phyloP scores from a whole-genome alignment of 1,284 basidiomycete species.

The Papiliotrema laurentii region DNA sequence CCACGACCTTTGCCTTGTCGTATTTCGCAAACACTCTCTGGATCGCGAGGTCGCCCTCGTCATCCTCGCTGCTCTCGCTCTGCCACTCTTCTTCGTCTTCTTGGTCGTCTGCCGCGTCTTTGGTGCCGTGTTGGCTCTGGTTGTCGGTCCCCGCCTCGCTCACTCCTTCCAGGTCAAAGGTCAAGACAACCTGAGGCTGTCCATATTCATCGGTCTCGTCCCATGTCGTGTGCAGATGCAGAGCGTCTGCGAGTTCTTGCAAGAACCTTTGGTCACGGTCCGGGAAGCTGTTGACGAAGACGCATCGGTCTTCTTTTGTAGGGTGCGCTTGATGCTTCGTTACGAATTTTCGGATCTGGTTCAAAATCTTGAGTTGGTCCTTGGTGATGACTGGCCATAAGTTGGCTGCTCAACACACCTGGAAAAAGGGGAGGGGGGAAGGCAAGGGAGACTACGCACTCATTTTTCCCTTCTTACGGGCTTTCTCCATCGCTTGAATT shows the following conservation, averaged over 20 bases:
- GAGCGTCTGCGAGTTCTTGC: conserved; percentile 63
- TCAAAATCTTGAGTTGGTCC: conserved; percentile 69
- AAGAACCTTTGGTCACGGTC: conserved; percentile 75
- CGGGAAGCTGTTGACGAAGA: conserved; percentile 70
- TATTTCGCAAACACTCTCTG: conserved; percentile 84
- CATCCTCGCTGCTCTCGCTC: conserved; percentile 42
- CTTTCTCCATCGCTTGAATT: conserved; percentile 53
- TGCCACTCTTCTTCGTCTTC: conserved; percentile 28
- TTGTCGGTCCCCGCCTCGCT: conserved; percentile 43
- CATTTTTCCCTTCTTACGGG: conserved; percentile 44
- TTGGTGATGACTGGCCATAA: conserved; percentile 59
- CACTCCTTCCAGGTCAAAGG: conserved; percentile 55
- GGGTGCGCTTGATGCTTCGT: conserved; percentile 53
- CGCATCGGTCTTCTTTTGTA: conserved; percentile 51
- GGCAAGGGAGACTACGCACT: conserved; percentile 26
- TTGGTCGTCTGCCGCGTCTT: conserved; percentile 25
- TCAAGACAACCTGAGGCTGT: conserved; percentile 50
- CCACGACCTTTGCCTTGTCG: conserved; percentile 69
- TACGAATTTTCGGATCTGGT: conserved; percentile 70
- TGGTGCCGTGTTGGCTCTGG: conserved; percentile 10
- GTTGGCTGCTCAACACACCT: neutral
- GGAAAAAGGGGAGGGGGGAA: too few species aligned
- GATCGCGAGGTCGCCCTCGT: conserved; percentile 65
- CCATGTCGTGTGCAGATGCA: conserved; percentile 74
- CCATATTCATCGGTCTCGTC: conserved; percentile 85